These are phyloP conservation scores for Onygena corvina DNA, from an alignment of 2,329 filamentous ascomycete species.

Conservation along the genomic window DNA sequence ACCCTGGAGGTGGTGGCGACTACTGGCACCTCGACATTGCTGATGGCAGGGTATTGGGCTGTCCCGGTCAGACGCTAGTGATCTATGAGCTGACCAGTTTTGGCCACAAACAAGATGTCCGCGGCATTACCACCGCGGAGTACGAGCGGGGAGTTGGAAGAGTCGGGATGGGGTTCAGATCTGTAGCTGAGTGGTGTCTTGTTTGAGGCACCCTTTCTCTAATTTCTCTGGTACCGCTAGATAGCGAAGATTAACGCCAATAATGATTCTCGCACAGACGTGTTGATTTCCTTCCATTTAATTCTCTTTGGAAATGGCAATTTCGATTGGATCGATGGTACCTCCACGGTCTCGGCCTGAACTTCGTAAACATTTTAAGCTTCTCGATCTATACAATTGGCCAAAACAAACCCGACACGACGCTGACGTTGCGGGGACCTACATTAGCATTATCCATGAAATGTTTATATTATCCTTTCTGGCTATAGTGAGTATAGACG, in stretches of 20 bases:
- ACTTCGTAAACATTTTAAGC: too few species aligned
- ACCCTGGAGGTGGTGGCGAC: slow-evolving; percentile 52
- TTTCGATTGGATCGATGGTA: too few species aligned
- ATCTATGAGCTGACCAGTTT: slow-evolving; percentile 50
- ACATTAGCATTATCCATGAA: too few species aligned
- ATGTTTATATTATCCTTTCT: too few species aligned
- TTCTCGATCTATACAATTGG: too few species aligned
- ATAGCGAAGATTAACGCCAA: background rate
- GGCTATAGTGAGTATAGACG: too few species aligned
- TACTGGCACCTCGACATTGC: slow-evolving; percentile 71
- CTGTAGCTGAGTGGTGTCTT: slow-evolving; percentile 45
- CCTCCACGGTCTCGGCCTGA: too few species aligned
- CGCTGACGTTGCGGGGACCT: too few species aligned
- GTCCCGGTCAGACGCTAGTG: slow-evolving; percentile 54
- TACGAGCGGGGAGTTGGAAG: slow-evolving; percentile 39
- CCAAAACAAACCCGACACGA: too few species aligned
- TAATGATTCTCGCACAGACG: background rate
- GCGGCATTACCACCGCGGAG: slow-evolving; percentile 41
- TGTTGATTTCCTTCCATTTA: background rate
- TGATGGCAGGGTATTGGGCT: slow-evolving; percentile 51
- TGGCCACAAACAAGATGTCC: slow-evolving; percentile 38
- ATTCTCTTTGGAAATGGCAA: background rate
- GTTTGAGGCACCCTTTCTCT: slow-evolving; percentile 19
- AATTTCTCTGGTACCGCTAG: too few species aligned
- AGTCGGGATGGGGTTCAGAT: slow-evolving; percentile 39